A percentile compares a stretch with the other conserved stretches of the same genome.
Evolutionary conservation across 306 rosid genomes (phyloP).

Genomic region (Sphenostylis stenocarpa): DNA sequence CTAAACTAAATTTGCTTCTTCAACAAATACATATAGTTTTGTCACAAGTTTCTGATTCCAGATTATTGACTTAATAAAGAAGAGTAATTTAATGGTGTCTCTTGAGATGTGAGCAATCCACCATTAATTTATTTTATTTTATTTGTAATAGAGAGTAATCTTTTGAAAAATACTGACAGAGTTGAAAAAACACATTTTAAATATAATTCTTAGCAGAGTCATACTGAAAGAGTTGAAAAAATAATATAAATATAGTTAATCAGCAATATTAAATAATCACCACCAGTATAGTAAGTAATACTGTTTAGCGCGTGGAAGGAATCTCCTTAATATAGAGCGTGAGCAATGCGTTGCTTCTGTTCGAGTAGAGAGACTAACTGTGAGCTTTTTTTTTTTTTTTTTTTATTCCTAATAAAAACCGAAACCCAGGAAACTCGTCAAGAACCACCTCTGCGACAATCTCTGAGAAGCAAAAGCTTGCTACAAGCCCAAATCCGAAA

Average conservation of each 20-base stretch:
- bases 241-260: neutral
- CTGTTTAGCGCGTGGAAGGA: neutral
- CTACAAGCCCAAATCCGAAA: neutral
- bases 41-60: neutral
- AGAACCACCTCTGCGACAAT: constrained; percentile 25
- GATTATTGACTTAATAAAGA: neutral
- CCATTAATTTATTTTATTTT: neutral
- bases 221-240: neutral
- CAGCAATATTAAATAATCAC: too few relatives aligned
- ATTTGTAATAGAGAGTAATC: neutral
- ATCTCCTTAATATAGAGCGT: constrained; percentile 3
- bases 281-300: neutral
- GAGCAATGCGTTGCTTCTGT: neutral
- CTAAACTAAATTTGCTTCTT: too few relatives aligned
- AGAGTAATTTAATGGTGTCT: neutral
- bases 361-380: neutral
- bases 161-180: neutral
- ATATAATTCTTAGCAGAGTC: neutral
- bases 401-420: constrained; percentile 1
- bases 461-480: neutral
- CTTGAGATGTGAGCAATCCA: neutral
- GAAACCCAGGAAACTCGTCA: constrained; percentile 26
- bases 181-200: neutral
- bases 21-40: too few relatives aligned
- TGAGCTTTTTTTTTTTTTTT: constrained; percentile 16